Percentiles rank a stretch among this genome's conserved stretches.
Evolutionary conservation across 1,284 basidiomycete genomes (phyloP).

Genomic region (Cryptococcus sp.): DNA sequence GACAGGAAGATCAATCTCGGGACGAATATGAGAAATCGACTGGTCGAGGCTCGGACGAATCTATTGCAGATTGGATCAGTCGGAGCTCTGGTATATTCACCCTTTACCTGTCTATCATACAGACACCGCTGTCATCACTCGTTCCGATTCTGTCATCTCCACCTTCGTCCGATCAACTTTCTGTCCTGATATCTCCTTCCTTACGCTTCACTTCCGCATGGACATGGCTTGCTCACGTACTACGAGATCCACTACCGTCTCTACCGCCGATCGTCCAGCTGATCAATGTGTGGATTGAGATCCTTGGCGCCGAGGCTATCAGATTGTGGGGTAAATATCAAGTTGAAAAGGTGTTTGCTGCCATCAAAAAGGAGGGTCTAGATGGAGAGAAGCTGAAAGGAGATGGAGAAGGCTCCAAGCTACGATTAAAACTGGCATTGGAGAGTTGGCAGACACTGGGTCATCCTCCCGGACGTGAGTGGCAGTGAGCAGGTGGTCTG

Average conservation of each 20-base stretch:
- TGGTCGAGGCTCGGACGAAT: constrained; percentile 57
- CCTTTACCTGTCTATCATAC: constrained; percentile 79
- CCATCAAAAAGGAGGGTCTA: constrained; percentile 58
- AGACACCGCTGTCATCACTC: constrained; percentile 44
- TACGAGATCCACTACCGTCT: constrained; percentile 30
- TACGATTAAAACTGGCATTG: constrained; percentile 24
- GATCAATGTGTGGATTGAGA: constrained; percentile 62
- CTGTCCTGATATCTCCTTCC: constrained; percentile 52
- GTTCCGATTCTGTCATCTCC: constrained; percentile 29
- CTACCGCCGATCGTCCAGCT: constrained; percentile 21
- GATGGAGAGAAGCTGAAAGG: constrained; percentile 26
- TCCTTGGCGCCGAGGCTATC: constrained; percentile 60
- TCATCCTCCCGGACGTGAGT: neutral
- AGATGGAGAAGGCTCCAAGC: constrained; percentile 30
- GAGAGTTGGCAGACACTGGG: constrained; percentile 10
- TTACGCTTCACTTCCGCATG: constrained; percentile 60
- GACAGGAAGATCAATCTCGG: constrained; percentile 50
- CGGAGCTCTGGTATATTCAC: constrained; percentile 80
- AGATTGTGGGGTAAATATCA: constrained; percentile 65
- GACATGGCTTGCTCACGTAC: constrained; percentile 56
- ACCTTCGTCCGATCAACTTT: constrained; percentile 51
- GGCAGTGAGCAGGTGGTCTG: neutral
- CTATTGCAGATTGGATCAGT: constrained; percentile 60
- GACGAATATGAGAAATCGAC: constrained; percentile 61
- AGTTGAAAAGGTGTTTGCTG: constrained; percentile 67